These are phyloP conservation scores for Cladorrhinum sp. DNA, from an alignment of 2,329 filamentous ascomycete genomes.

Conservation along the genomic window DNA sequence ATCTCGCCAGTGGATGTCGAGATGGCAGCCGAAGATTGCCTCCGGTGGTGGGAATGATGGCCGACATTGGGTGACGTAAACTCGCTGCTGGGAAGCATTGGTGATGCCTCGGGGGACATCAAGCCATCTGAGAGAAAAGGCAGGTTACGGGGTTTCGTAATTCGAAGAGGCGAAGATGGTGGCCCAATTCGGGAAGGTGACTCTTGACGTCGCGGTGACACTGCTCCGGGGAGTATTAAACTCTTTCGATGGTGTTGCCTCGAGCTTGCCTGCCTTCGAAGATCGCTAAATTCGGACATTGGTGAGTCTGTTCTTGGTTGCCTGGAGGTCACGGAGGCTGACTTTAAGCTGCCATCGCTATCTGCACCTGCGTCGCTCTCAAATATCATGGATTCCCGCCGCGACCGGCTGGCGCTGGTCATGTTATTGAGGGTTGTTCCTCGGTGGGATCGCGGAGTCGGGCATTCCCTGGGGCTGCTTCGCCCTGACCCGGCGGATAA, in stretches of 20 bases:
- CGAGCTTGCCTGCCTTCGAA: constrained; percentile 73
- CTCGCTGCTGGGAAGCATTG: constrained; percentile 78
- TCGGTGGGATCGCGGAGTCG: constrained; percentile 82
- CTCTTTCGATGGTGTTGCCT: constrained; percentile 84
- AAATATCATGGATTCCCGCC: constrained; percentile 73
- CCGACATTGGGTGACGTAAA: constrained; percentile 69
- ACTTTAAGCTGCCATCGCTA: constrained; percentile 85
- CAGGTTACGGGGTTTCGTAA: constrained; percentile 71
- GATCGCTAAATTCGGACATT: constrained; percentile 75
- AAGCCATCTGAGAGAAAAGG: constrained; percentile 61
- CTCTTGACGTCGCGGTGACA: constrained; percentile 79
- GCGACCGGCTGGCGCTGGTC: constrained; percentile 60
- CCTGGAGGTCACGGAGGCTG: constrained; percentile 69
- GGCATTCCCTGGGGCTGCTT: constrained; percentile 85
- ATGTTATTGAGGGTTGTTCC: constrained; percentile 55
- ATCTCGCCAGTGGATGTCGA: constrained; percentile 52
- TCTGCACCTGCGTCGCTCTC: constrained; percentile 76
- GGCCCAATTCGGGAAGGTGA: constrained; percentile 75
- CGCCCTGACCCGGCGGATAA: constrained; percentile 69
- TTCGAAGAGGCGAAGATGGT: constrained; percentile 82
- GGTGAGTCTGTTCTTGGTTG: constrained; percentile 79
- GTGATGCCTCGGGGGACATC: constrained; percentile 84
- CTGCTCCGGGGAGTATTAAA: constrained; percentile 73
- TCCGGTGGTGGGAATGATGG: constrained; percentile 57
- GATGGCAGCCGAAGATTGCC: constrained; percentile 87